Conservation (phyloP, 164 flowering plant species). For the Magnolia officinalis region DNA sequence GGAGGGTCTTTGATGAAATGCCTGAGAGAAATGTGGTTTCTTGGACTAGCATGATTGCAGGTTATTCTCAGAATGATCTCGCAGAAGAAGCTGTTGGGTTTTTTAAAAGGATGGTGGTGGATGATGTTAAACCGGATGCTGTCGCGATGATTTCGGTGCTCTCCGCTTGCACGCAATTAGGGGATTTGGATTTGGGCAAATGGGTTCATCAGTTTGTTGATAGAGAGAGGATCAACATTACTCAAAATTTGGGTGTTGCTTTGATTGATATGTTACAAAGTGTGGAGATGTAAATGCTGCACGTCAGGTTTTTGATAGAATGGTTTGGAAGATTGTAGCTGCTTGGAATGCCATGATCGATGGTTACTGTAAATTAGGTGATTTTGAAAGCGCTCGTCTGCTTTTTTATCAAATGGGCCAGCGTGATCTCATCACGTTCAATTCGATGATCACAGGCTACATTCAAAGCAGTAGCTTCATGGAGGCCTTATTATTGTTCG, state of each 20-base stretch:
- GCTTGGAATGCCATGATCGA: conserved; percentile 18
- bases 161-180: conserved; percentile 17
- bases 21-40: conserved; percentile 27
- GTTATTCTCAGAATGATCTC: conserved; percentile 11
- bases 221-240: conserved; percentile 6
- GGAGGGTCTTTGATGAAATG: conserved; percentile 19
- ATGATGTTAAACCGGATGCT: conserved; percentile 18
- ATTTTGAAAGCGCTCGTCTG: conserved; percentile 5
- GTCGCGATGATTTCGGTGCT: conserved; percentile 18
- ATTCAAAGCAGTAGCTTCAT: conserved; percentile 20
- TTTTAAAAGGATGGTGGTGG: conserved; percentile 18
- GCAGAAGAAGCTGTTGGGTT: conserved; percentile 17
- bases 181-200: conserved; percentile 16
- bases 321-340: conserved; percentile 8
- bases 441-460: conserved; percentile 32
- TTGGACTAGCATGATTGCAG: conserved; percentile 28
- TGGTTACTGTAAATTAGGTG: conserved; percentile 16
- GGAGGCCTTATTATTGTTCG: conserved; percentile 26
- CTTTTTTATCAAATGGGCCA: conserved; percentile 18
- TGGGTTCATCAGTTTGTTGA: conserved; percentile 19
- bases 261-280: conserved; percentile 24
- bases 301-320: conserved; percentile 16
- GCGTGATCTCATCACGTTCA: conserved; percentile 30
- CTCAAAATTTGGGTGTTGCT: conserved; percentile 16
- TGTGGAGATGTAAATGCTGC: conserved; percentile 29